Conservation (phyloP, 345 rosid genomes). For the Psidium friedrichsthalianum region DNA sequence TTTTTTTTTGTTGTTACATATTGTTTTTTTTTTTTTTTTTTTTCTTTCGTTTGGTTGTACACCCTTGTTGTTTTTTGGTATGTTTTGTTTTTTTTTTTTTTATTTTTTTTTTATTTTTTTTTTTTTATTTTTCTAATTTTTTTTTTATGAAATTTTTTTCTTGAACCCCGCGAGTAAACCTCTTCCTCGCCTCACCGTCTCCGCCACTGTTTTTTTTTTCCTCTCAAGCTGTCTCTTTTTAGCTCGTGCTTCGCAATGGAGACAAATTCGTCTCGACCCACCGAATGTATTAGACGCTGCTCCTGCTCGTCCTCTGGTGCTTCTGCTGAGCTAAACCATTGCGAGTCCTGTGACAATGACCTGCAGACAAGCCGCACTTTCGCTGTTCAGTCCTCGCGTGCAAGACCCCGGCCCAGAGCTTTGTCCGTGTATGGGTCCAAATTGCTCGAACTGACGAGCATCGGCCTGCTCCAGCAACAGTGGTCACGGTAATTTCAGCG, state of each 20-base stretch:
- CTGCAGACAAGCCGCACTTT: conserved; percentile 42
- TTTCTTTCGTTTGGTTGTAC: no score
- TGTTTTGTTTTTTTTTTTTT: no score
- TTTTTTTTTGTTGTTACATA: no score
- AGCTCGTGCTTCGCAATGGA: not conserved
- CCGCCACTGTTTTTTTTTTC: not conserved
- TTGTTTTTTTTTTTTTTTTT: no score
- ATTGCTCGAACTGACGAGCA: conserved; percentile 68
- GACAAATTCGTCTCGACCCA: not conserved
- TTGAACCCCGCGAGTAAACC: not conserved
- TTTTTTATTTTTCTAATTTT: no score
- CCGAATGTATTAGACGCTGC: not conserved
- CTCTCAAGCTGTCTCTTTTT: not conserved
- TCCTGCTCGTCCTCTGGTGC: conserved; percentile 10
- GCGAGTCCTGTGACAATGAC: conserved; percentile 31
- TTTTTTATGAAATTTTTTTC: no score
- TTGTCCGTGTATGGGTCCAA: conserved; percentile 55
- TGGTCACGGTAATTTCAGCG: conserved; percentile 48
- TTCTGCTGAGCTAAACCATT: conserved; percentile 19
- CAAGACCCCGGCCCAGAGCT: conserved; percentile 49
- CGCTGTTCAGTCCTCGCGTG: conserved; percentile 36
- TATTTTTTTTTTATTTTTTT: no score
- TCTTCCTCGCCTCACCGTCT: not conserved
- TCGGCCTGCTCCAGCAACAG: conserved; percentile 41
- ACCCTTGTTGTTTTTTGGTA: no score